phyloP scores from a whole-genome alignment of 176 grass and related monocot species.

The Musa schizocarpa region DNA sequence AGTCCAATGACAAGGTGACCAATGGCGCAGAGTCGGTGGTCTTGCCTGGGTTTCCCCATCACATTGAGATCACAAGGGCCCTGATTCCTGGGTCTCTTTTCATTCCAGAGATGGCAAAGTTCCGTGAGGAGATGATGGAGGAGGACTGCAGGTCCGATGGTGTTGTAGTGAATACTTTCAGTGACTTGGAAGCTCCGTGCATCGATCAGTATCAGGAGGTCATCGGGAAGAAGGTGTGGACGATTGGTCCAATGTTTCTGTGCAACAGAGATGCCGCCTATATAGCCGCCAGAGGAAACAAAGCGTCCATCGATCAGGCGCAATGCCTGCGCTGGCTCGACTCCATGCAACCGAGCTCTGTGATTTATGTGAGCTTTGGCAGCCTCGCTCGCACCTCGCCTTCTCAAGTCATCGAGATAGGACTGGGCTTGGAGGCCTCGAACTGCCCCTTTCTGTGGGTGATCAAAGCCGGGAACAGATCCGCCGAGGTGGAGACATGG shows the following conservation, averaged over 20 bases:
- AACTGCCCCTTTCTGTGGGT: neutral
- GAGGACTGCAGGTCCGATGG: constrained; percentile 42
- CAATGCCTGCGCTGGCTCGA: neutral
- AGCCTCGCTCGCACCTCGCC: neutral
- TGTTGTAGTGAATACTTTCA: constrained; percentile 51
- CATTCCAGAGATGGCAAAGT: neutral
- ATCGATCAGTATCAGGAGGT: constrained; percentile 14
- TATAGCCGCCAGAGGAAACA: neutral
- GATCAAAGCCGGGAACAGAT: neutral
- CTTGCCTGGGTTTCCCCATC: neutral
- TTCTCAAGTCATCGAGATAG: neutral
- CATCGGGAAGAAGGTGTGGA: constrained; percentile 35
- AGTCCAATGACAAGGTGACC: neutral
- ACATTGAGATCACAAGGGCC: constrained; percentile 22
- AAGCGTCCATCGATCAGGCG: neutral
- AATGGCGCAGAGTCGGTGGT: neutral
- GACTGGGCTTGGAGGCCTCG: neutral
- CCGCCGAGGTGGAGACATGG: neutral
- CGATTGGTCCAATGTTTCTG: constrained; percentile 40
- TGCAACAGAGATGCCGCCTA: constrained; percentile 24
- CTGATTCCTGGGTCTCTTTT: constrained; percentile 21
- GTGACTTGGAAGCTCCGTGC: constrained; percentile 34
- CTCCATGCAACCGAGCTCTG: constrained; percentile 4
- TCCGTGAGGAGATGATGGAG: constrained; percentile 10
- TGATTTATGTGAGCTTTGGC: neutral